Evolutionary conservation across 2,329 filamentous ascomycete species (phyloP).

Genomic region (Neurospora sp.): DNA sequence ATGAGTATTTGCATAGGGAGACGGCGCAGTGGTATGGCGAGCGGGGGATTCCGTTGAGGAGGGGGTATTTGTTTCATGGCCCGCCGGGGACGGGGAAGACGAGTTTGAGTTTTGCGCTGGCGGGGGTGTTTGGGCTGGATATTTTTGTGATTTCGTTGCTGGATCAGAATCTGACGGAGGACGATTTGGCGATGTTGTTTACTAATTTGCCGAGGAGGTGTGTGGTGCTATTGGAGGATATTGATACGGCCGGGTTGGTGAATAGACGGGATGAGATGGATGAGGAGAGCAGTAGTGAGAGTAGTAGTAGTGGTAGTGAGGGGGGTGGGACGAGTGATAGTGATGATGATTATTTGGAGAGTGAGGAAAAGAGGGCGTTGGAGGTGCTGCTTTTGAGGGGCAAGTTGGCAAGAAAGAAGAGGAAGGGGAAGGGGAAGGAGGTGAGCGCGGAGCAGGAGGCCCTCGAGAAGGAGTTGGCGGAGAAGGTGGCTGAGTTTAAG

Average conservation of each 20-base stretch:
- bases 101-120: constrained; percentile 54
- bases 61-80: constrained; percentile 71
- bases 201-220: constrained; percentile 51
- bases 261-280: background rate
- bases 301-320: background rate
- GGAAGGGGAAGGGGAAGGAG: background rate
- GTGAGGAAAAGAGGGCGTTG: background rate
- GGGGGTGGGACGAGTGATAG: background rate
- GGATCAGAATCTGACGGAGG: constrained; percentile 52
- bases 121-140: constrained; percentile 55
- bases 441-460: background rate
- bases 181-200: constrained; percentile 50
- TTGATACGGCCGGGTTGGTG: constrained; percentile 52
- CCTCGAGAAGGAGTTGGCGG: background rate
- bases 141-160: constrained; percentile 55
- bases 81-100: constrained; percentile 69
- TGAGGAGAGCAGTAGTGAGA: background rate
- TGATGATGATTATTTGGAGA: background rate
- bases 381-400: background rate
- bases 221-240: constrained; percentile 59
- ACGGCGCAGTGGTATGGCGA: constrained; percentile 66
- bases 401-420: background rate
- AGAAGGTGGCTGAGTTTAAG: background rate
- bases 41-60: constrained; percentile 63
- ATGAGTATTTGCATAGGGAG: constrained; percentile 64